Percentiles rank a stretch among this genome's conserved stretches.
phyloP scores from a whole-genome alignment of 2,329 filamentous ascomycete genomes.

The Diaporthe sp. region DNA sequence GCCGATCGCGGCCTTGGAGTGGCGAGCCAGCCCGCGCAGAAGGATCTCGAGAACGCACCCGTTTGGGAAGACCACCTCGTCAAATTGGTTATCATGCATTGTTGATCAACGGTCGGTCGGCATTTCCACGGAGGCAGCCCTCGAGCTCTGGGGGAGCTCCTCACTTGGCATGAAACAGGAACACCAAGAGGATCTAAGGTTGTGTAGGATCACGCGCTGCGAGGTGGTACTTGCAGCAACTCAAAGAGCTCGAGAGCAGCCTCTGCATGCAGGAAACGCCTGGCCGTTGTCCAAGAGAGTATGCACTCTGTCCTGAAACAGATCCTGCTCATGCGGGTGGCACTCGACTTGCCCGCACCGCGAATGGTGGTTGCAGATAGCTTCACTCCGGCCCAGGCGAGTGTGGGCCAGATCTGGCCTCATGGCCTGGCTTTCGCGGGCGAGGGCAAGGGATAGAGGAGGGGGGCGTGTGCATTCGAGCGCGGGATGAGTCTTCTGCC shows the following conservation, averaged over 20 bases:
- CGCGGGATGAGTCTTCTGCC: not conserved
- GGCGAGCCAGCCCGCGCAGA: not conserved
- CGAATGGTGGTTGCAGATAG: conserved; percentile 5
- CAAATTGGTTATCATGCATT: conserved; percentile 8
- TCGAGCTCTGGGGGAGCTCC: not conserved
- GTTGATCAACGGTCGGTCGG: conserved; percentile 9
- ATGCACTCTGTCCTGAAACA: conserved; percentile 7
- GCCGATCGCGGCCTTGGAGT: not conserved
- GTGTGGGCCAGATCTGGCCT: not conserved
- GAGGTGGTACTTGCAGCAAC: not conserved
- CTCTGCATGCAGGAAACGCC: not conserved
- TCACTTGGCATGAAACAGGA: not conserved
- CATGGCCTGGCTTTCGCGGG: not conserved
- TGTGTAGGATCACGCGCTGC: conserved; percentile 16
- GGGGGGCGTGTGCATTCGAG: conserved; percentile 22
- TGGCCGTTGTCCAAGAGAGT: not conserved
- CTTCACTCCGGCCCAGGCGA: conserved; percentile 1
- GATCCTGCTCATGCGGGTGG: conserved; percentile 26
- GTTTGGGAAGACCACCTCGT: not conserved
- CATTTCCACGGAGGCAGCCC: not conserved
- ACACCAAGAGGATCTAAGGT: conserved; percentile 11
- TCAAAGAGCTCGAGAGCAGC: not conserved
- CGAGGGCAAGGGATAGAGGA: not conserved
- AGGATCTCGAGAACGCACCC: conserved; percentile 6
- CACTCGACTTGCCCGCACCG: not conserved